Base-by-base conservation (phyloP, 2,329 filamentous ascomycete species). In the Aspergillus neoniger region DNA sequence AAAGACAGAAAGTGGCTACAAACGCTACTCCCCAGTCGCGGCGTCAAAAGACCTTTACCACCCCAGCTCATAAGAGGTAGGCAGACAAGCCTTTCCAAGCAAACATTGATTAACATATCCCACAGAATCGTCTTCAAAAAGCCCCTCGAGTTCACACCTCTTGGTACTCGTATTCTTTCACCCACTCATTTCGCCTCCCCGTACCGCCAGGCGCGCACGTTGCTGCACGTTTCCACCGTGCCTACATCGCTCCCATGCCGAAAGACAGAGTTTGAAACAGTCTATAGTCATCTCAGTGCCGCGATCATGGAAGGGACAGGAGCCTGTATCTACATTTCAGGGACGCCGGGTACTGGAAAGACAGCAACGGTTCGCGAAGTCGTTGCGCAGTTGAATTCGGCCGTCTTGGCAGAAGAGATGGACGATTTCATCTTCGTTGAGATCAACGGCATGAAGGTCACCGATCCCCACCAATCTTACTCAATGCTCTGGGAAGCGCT, bases 361-460 rank as follows among this genome's bases (percentile, higher is more conserved):
- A 99, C 95, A 1, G 95, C 95, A 12, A 99, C 96, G 0, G 95
- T 99, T 9, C 90, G 95, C 51, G 95, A 99, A 76, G 95, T 98
- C 1, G 90, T 99, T 15, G 87, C 90, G 5, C 90, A 92, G 63
- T 84, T 99, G 8, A 94, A 98, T 68, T 87, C 89, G n/a, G 88
- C 92, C 0, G 95, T 98, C 1, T 84, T 87, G 51, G 88, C 89
- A 7, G 95, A 99, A 71, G 94, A 98, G 76, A 84, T 99, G 44
- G 95, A 99, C 70, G 94, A 98, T 74, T 99, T 99, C 76, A 96
- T 97, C 61, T 99, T 99, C 68, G 93, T 99, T 63, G 95, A 99
- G 76, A 98, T 99, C 79, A 99, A 99, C 76, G 96, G 95, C 67
- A 98, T 99, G 95, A 99, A 99, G 80, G 93, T 99, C 68, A 96